Evolutionary conservation across 768 basidiomycete genomes (phyloP).

Genomic region (Agaricus sinodeliciosus): DNA sequence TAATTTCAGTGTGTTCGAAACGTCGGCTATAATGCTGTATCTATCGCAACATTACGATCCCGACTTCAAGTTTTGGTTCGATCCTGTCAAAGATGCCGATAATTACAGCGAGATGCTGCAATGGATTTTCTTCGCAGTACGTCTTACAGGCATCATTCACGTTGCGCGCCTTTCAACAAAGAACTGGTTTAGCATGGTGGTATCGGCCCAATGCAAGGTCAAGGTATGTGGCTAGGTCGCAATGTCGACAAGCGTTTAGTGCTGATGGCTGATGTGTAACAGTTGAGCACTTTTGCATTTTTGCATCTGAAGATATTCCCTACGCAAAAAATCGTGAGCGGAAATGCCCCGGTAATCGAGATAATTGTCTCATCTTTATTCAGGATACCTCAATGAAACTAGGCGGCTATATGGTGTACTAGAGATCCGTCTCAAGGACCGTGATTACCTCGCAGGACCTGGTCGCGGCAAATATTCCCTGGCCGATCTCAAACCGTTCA

Average conservation of each 20-base stretch:
- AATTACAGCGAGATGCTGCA: constrained; percentile 69
- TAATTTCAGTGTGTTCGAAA: constrained; percentile 68
- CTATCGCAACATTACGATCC: constrained; percentile 77
- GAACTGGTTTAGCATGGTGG: constrained; percentile 57
- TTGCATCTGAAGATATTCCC: constrained; percentile 59
- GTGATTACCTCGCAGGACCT: constrained; percentile 81
- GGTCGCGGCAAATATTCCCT: constrained; percentile 61
- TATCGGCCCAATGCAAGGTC: constrained; percentile 86
- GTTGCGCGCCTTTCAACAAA: neutral
- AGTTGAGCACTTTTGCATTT: constrained; percentile 66
- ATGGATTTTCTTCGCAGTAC: constrained; percentile 82
- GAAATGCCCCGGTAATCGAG: constrained; percentile 7
- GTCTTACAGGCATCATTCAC: neutral
- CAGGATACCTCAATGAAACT: constrained; percentile 77
- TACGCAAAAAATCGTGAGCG: constrained; percentile 59
- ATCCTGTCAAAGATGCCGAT: constrained; percentile 42
- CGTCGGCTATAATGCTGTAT: constrained; percentile 78
- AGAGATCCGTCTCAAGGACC: constrained; percentile 61
- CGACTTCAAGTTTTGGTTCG: constrained; percentile 64
- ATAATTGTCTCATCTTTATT: neutral
- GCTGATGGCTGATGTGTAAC: constrained; percentile 3
- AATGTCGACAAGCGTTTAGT: neutral
- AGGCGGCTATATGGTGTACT: constrained; percentile 77
- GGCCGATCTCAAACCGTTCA: constrained; percentile 64
- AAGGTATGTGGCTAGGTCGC: constrained; percentile 23